These are phyloP conservation scores for Lophiotrema nucula DNA, from an alignment of 495 filamentous ascomycete genomes.

Conservation along the genomic window DNA sequence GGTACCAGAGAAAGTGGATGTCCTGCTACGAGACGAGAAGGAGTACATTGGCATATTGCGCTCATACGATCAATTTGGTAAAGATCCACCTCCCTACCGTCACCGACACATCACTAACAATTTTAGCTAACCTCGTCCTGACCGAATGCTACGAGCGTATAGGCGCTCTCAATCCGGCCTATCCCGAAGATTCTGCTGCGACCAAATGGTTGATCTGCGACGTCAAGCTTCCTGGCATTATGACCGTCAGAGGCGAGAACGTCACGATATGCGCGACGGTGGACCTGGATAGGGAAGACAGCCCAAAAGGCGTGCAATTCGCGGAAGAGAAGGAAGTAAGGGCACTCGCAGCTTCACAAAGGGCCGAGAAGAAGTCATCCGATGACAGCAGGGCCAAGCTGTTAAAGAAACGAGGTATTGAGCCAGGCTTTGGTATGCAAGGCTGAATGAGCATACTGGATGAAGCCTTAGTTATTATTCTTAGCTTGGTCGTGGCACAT, in stretches of 20 bases:
- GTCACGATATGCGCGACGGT: constrained; percentile 23
- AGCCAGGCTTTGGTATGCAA: constrained; percentile 22
- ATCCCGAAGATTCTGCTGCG: constrained; percentile 57
- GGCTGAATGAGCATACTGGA: no score
- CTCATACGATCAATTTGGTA: constrained; percentile 98
- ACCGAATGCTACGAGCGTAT: constrained; percentile 87
- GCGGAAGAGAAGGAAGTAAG: constrained; percentile 8
- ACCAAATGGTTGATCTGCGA: constrained; percentile 23
- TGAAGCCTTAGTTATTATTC: no score
- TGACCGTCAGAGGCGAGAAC: constrained; percentile 27
- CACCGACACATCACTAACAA: neutral
- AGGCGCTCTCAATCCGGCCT: constrained; percentile 63
- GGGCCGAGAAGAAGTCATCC: constrained; percentile 3
- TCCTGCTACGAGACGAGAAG: constrained; percentile 85
- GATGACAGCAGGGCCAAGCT: constrained; percentile 7
- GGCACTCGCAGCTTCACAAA: constrained; percentile 9
- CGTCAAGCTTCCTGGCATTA: constrained; percentile 12
- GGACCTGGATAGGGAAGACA: constrained; percentile 26
- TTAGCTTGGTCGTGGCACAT: no score
- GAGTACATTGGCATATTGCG: constrained; percentile 89
- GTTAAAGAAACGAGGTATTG: constrained; percentile 19
- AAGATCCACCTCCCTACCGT: neutral
- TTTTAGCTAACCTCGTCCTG: constrained; percentile 83
- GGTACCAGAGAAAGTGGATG: constrained; percentile 79
- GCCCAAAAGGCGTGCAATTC: neutral